phyloP scores from a whole-genome alignment of 73 alveolate genomes.

The Tetrahymena thermophila region DNA sequence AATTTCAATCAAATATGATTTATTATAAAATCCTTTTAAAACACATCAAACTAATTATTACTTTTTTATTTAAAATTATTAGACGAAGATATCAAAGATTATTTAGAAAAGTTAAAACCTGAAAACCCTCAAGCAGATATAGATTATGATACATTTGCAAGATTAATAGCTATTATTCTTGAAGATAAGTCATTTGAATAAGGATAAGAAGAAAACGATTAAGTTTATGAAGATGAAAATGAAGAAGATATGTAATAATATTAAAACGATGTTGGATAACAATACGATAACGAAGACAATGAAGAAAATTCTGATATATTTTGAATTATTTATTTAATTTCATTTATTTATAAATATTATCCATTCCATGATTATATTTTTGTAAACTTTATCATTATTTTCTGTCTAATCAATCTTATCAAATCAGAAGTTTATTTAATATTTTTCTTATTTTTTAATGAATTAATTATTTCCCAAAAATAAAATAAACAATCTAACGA shows the following conservation, averaged over 20 bases:
- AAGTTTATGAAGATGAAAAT: not conserved
- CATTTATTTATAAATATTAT: too few relatives aligned
- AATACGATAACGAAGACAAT: not conserved
- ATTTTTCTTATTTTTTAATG: not conserved
- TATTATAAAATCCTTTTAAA: too few relatives aligned
- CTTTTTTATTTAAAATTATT: not conserved
- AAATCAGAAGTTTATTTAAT: not conserved
- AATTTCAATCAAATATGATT: not conserved
- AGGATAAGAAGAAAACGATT: not conserved
- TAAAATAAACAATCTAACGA: not conserved
- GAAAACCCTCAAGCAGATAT: constrained; percentile 23
- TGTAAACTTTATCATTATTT: too few relatives aligned
- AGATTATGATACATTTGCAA: constrained; percentile 26
- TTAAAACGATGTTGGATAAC: not conserved
- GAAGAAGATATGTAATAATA: not conserved
- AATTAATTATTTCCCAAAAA: too few relatives aligned
- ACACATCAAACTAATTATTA: too few relatives aligned
- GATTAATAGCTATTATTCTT: constrained; percentile 35
- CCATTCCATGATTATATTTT: too few relatives aligned
- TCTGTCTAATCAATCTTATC: not conserved
- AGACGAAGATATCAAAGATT: constrained; percentile 14
- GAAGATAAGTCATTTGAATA: constrained; percentile 24
- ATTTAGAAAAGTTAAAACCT: constrained; percentile 6
- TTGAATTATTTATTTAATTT: not conserved
- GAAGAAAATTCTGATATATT: not conserved